Evolutionary conservation across 345 rosid genomes (phyloP), one percentile per base, ranked within the genome.

Genomic region (Boechera divaricarpa): DNA sequence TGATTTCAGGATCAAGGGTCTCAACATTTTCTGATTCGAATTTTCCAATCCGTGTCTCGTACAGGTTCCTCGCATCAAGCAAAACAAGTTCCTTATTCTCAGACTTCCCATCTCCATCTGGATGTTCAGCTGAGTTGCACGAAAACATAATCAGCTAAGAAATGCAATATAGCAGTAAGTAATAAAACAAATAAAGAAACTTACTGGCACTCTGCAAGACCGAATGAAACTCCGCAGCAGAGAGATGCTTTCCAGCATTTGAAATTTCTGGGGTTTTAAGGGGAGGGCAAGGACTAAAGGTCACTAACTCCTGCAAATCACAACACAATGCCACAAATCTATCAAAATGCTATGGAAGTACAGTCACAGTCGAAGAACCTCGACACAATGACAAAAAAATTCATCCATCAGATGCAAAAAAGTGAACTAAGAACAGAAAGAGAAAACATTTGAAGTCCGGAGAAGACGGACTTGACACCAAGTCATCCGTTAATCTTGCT

Each of bases 41-140:
- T 84, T 90, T 95, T 68, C 98, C 96, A 29, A 95, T 90, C 82
- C 98, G 88, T 3, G 98, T 92, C 84, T 95, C 97, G 12, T 95
- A 92, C 64, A 92, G 77, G 76, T 95, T 95, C 69, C 99, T 91
- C 0, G 96, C 99, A 78, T 92, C 99, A 78, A 95, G 81, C 51
- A 95, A 82, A 80, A 95, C 88, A 71, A 88, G 67, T 33, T 82
- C 79, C 77, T 77, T 83, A 75, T 63, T 77, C n/a, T 83, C 82
- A 48, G 32, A 16, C 36, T 69, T 45, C 79, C 67, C 75, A 39
- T 84, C 82, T 47, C 69, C 63, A 44, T 67, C 79, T 8, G 6
- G 62, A 68, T 76, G 48, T 71, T 83, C 70, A 3, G 82, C 97
- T 84, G 82, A 44, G 53, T 67, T 60, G 24, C 24, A 53, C 9